Evolutionary conservation across 2,329 filamentous ascomycete species (phyloP), one percentile per base, ranked within the genome.

Genomic region (Cyphellophora europaea): DNA sequence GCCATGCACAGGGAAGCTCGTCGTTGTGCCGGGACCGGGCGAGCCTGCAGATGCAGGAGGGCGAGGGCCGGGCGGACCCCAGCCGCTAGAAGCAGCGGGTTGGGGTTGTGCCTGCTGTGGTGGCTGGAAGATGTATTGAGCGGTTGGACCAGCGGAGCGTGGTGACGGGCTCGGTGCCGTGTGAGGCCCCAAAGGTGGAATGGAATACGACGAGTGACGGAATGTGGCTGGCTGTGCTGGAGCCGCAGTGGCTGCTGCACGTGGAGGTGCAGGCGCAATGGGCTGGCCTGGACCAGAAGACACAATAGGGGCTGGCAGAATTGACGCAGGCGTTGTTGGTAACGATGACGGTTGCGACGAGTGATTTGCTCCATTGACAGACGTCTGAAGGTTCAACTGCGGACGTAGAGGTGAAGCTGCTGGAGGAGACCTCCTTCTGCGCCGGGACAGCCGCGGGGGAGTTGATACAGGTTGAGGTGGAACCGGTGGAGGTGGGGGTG

Each of bases 221-320:
- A 33, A 11, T 5, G 27, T 13, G 18, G 27, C n/a, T 30, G 27
- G 15, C 18, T 13, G 14, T 30, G 4, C 25, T 27, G 27, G 10
- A 14, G 10, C 15, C 14, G 10, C 18, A 12, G 33, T 11, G n/a
- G 18, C 5, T 3, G 29, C 11, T 27, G 32, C 27, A n/a, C n/a
- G n/a, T 2, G 41, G 39, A 18, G 41, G 43, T 12, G 41, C 43
- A 11, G 43, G 43, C 5, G 43, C 43, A 23, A 46, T 42, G 13
- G 35, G 30, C 28, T 43, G 43, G 14, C 43, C 43, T 19, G 27
- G 43, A 12, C 38, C 41, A 19, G 33, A 37, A 5, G 37, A 33
- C 14, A 36, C n/a, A 15, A 36, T 28, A 11, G 25, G 37, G 14
- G 35, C n/a, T n/a, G n/a, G n/a, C n/a, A n/a, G n/a, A n/a, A n/a